These are phyloP conservation scores for Sarcocystis neurona DNA, from an alignment of 169 alveolate species.

Conservation along the genomic window DNA sequence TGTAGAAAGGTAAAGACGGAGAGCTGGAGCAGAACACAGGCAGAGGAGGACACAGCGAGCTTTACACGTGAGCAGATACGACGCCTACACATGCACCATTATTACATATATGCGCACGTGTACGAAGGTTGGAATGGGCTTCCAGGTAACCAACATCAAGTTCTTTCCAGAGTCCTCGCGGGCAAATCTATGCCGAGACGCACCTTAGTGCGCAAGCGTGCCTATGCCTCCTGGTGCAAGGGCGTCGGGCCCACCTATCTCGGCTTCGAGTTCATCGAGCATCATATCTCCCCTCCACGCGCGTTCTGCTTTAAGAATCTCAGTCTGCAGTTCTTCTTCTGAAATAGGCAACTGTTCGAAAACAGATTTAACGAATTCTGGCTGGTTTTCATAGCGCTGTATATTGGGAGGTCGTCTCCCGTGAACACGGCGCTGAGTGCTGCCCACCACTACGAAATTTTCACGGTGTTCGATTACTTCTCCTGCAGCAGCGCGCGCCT, in stretches of 20 bases:
- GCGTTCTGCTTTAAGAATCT: not conserved
- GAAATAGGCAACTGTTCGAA: not conserved
- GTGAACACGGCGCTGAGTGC: constrained; percentile 10
- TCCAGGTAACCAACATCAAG: no score
- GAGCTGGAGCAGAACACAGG: no score
- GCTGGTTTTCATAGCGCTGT: not conserved
- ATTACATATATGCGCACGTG: no score
- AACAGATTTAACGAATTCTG: not conserved
- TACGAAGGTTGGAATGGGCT: no score
- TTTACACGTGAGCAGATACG: no score
- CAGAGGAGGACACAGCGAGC: no score
- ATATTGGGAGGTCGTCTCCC: not conserved
- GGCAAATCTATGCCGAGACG: no score
- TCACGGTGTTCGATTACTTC: not conserved
- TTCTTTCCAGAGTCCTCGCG: no score
- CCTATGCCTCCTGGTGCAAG: constrained; percentile 31
- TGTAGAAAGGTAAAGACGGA: no score
- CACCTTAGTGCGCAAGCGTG: no score
- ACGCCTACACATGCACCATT: no score
- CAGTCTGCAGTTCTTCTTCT: not conserved
- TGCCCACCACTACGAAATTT: constrained; percentile 32
- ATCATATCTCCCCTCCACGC: constrained; percentile 32
- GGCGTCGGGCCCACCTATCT: constrained; percentile 24
- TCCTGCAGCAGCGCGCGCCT: not conserved
- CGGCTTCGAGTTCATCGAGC: constrained; percentile 21